phyloP scores from a whole-genome alignment of 176 grass and related monocot genomes.

The Chloris gayana region DNA sequence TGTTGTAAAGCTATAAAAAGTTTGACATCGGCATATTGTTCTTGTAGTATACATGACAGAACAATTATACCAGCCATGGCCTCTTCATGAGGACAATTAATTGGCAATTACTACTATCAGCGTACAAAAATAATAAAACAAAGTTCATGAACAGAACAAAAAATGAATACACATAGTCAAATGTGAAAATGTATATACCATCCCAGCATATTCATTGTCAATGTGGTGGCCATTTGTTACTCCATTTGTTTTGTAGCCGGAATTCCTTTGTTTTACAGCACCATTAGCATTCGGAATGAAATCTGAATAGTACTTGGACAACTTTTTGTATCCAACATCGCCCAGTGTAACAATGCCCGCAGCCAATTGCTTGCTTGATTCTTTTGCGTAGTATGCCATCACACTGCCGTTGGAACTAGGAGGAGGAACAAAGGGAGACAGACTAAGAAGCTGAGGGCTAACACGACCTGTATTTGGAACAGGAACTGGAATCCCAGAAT shows the following conservation, averaged over 20 bases:
- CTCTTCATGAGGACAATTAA: slow-evolving; percentile 15
- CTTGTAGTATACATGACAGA: neutral
- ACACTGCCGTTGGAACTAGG: slow-evolving; percentile 66
- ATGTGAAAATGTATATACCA: slow-evolving; percentile 48
- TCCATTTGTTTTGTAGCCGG: slow-evolving; percentile 48
- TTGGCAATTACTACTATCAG: slow-evolving; percentile 15
- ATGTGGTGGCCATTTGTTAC: slow-evolving; percentile 43
- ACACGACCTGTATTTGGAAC: slow-evolving; percentile 65
- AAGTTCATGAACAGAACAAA: slow-evolving; percentile 9
- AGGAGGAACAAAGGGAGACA: slow-evolving; percentile 30
- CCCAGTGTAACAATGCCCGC: slow-evolving; percentile 86
- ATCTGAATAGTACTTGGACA: slow-evolving; percentile 76
- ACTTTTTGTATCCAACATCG: slow-evolving; percentile 80
- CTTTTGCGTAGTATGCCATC: slow-evolving; percentile 88
- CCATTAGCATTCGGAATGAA: slow-evolving; percentile 63
- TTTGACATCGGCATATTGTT: slow-evolving; percentile 13
- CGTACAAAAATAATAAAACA: slow-evolving; percentile 26
- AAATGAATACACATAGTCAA: slow-evolving; percentile 10
- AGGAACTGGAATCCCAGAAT: slow-evolving; percentile 69
- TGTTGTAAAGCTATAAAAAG: slow-evolving; percentile 16
- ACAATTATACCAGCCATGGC: neutral
- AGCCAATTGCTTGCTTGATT: slow-evolving; percentile 88
- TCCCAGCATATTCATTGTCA: slow-evolving; percentile 72
- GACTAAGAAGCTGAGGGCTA: slow-evolving; percentile 70
- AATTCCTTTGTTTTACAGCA: slow-evolving; percentile 55